Base-by-base conservation (phyloP, 768 basidiomycete genomes). In the Bullera alba region DNA sequence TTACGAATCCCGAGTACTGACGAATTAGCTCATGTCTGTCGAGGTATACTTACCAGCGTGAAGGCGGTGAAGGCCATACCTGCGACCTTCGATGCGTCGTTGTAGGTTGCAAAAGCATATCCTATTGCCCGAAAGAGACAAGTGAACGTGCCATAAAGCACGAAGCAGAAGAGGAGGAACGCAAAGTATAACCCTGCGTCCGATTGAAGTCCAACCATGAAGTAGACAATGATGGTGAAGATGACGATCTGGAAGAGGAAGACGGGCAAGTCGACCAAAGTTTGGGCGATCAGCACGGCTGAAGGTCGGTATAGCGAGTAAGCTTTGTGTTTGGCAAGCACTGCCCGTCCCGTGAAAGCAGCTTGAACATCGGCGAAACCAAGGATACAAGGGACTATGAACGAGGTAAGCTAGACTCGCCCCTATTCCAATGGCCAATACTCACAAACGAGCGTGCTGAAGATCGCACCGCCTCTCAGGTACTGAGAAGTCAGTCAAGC, bases 181-280 rank as follows among this genome's bases (percentile, higher is more conserved):
- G 51, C 57, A 36, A 67, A 67, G 49, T 61, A 67, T 1, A 45
- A 45, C 7, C 65, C 60, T 0, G 60, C 58, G 3, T 46, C 44
- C 4, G 26, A 23, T 30, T 58, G 50, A 17, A 64, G 51, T 17
- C 60, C 62, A 10, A 48, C 47, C 66, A 64, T 65, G 42, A 65
- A 68, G 57, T 68, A 68, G 53, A 68, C 49, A 48, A 68, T 68
- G 21, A 68, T 26, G 21, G 60, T 56, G 46, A 65, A 65, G 38
- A 65, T 51, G 43, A 61, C 53, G 52, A 6, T 2, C n/a, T 38
- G 67, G 62, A 34, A 63, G 42, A 61, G 48, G 44, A 67, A 67
- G 54, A 74, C 68, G 1, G 77, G 77, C 0, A 76, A 50, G 51
- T 77, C 76, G 37, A n/a, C 32, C 8, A 34, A n/a, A 8, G 32